These are phyloP conservation scores for Mortierella sp. DNA, from an alignment of 371 early-diverging fungal species.

Conservation along the genomic window DNA sequence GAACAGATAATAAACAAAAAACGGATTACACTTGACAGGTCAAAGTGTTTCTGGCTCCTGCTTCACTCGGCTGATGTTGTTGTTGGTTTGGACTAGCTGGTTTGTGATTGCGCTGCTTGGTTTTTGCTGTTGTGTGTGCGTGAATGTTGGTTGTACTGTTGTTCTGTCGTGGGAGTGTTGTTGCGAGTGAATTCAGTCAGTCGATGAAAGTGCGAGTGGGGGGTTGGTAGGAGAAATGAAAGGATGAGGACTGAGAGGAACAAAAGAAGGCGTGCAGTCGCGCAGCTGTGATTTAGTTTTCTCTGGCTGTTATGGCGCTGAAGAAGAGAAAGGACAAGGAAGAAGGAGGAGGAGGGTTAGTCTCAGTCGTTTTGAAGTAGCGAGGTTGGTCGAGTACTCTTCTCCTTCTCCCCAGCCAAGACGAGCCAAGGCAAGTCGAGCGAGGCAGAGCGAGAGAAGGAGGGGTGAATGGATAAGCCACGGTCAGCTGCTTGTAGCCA, in stretches of 20 bases:
- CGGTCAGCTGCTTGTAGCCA: background rate
- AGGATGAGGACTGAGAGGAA: background rate
- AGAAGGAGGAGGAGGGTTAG: conserved; percentile 4
- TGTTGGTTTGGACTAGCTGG: background rate
- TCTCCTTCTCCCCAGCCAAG: background rate
- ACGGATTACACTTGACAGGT: background rate
- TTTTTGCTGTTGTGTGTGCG: background rate
- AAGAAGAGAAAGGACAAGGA: background rate
- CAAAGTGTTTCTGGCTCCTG: background rate
- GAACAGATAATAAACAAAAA: background rate
- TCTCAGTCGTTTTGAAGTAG: background rate
- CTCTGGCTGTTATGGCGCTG: background rate
- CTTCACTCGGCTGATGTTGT: background rate
- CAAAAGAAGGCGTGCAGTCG: background rate
- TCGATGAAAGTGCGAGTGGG: background rate
- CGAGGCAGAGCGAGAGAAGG: background rate
- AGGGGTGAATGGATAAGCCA: background rate
- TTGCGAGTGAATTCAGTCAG: background rate
- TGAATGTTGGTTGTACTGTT: background rate
- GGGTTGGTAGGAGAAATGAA: too few species aligned
- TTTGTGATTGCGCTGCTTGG: background rate
- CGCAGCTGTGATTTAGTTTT: background rate
- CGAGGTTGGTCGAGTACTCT: background rate
- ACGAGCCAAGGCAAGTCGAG: background rate
- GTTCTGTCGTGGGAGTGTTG: background rate